Conservation (phyloP, 208 protist species). For the Phytomonas sp. region DNA sequence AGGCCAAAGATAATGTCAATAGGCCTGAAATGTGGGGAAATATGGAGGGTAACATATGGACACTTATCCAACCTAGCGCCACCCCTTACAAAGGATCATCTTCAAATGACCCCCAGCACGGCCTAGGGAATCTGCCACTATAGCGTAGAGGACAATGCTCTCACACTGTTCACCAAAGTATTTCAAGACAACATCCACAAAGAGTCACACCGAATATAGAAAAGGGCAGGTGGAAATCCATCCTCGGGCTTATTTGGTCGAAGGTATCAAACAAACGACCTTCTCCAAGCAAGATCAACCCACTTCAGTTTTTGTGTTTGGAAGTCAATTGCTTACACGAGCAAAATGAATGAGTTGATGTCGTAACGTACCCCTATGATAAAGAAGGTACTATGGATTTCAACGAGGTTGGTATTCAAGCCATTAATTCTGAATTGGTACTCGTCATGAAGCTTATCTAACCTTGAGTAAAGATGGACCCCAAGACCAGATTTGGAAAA, state of each 20-base stretch:
- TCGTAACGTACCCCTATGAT: constrained; percentile 90
- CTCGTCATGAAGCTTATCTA: neutral
- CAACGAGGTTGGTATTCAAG: neutral
- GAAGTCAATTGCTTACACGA: constrained; percentile 32
- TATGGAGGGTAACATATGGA: constrained; percentile 90
- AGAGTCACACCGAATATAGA: constrained; percentile 87
- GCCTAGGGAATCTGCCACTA: constrained; percentile 62
- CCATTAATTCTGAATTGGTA: neutral
- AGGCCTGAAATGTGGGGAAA: constrained; percentile 61
- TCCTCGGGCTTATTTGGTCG: constrained; percentile 65
- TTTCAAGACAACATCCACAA: constrained; percentile 89
- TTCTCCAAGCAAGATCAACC: constrained; percentile 35
- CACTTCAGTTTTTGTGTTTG: constrained; percentile 38
- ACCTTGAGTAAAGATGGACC: neutral
- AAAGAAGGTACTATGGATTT: neutral
- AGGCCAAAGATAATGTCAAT: constrained; percentile 82
- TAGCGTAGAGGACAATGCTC: constrained; percentile 75
- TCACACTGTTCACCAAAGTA: constrained; percentile 87
- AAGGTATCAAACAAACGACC: constrained; percentile 51
- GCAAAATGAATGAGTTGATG: constrained; percentile 78
- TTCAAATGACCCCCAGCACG: constrained; percentile 71
- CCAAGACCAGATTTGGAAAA: neutral
- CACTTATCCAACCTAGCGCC: constrained; percentile 87
- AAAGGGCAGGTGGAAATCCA: constrained; percentile 76
- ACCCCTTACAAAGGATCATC: constrained; percentile 81